phyloP scores from a whole-genome alignment of 225 moss, liverwort and hornwort genomes.

The Pleurozium schreberi region DNA sequence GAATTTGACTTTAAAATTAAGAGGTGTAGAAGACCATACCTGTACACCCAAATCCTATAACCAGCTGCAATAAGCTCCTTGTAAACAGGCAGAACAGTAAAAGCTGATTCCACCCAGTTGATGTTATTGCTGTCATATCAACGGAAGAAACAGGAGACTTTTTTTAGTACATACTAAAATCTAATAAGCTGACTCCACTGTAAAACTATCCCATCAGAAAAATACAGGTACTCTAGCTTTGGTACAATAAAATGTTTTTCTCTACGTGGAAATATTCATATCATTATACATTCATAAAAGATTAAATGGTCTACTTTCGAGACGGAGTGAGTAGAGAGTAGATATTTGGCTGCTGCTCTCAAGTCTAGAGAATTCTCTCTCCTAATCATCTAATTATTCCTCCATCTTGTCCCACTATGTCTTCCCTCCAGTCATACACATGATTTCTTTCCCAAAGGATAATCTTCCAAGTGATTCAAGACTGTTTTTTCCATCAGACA shows the following conservation, averaged over 20 bases:
- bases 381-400: not conserved
- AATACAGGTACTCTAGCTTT: not conserved
- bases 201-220: not conserved
- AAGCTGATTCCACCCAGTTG: conserved; percentile 13
- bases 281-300: not conserved
- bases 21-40: not conserved
- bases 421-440: not conserved
- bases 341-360: not conserved
- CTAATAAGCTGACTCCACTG: not conserved
- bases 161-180: not conserved
- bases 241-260: not conserved
- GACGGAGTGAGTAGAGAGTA: too few relatives aligned
- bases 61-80: conserved; percentile 27
- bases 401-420: not conserved
- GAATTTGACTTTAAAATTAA: not conserved
- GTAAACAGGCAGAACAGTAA: conserved; percentile 30
- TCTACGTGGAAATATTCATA: not conserved
- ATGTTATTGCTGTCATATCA: not conserved
- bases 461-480: not conserved
- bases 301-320: not conserved
- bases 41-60: conserved; percentile 38
- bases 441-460: not conserved
- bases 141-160: not conserved
- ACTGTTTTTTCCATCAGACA: not conserved
- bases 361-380: not conserved